Evolutionary conservation across 306 rosid species (phyloP).

Genomic region (Nissolia schottii): DNA sequence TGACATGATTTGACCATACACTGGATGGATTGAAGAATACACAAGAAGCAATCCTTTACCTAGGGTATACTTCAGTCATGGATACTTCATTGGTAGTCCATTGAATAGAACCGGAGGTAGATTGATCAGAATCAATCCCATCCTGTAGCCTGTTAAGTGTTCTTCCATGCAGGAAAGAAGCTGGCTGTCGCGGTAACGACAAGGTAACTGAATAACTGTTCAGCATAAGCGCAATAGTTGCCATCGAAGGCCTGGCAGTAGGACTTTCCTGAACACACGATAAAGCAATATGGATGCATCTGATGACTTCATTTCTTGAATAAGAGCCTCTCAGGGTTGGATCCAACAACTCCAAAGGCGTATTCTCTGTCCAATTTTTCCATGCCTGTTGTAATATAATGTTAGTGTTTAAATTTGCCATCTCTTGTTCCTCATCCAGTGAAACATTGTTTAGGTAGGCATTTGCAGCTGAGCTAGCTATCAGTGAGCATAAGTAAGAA

Average conservation of each 20-base stretch:
- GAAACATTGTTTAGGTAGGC: background rate
- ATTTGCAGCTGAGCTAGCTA: background rate
- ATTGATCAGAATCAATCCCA: constrained; percentile 23
- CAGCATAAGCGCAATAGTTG: constrained; percentile 38
- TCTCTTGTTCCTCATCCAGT: background rate
- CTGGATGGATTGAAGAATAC: background rate
- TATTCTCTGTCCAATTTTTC: constrained; percentile 36
- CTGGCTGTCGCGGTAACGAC: constrained; percentile 33
- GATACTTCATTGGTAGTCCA: constrained; percentile 25
- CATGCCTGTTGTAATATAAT: constrained; percentile 35
- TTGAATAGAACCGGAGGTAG: constrained; percentile 20
- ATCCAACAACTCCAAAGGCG: constrained; percentile 42
- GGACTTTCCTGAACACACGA: constrained; percentile 54
- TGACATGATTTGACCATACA: background rate
- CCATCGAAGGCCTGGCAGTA: constrained; percentile 41
- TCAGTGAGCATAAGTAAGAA: background rate
- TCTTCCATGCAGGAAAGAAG: constrained; percentile 28
- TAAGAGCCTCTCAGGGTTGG: constrained; percentile 38
- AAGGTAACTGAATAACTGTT: constrained; percentile 40
- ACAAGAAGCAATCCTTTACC: background rate
- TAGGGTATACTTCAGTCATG: constrained; percentile 28
- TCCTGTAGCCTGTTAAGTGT: constrained; percentile 2
- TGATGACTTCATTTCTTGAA: constrained; percentile 44
- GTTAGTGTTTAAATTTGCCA: background rate
- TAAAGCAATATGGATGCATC: constrained; percentile 54